phyloP scores from a whole-genome alignment of 805 yeast genomes.

The Grigorovia yakushimaensis region DNA sequence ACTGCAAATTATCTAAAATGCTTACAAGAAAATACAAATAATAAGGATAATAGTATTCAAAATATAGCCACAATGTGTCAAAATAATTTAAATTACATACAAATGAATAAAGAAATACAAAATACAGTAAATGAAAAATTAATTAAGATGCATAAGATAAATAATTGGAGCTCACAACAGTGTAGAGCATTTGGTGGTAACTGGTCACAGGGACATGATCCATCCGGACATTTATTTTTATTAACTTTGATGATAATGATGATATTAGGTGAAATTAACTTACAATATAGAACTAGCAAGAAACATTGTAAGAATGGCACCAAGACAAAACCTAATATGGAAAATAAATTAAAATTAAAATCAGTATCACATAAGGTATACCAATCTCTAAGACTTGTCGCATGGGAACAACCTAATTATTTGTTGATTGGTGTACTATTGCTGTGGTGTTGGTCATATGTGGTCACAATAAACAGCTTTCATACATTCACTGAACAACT shows the following conservation, averaged over 20 bases:
- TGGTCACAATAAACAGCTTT: constrained; percentile 76
- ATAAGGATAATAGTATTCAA: no score
- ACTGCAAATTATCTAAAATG: background rate
- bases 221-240: constrained; percentile 87
- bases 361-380: background rate
- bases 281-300: no score
- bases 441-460: constrained; percentile 80
- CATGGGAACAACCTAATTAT: constrained; percentile 22
- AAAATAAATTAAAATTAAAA: no score
- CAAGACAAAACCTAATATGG: no score
- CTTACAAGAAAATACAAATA: background rate
- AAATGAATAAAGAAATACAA: background rate
- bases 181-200: constrained; percentile 54
- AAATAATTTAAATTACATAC: no score
- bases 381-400: constrained; percentile 3
- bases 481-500: constrained; percentile 72
- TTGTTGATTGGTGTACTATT: constrained; percentile 28
- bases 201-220: constrained; percentile 89
- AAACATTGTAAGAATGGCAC: no score
- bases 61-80: background rate
- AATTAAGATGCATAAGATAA: background rate
- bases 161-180: constrained; percentile 3
- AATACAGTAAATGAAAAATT: background rate
- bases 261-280: constrained; percentile 47
- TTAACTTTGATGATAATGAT: constrained; percentile 37